A percentile compares a stretch with the other conserved stretches of the same genome.
These are phyloP conservation scores for Noccaea bulbosa DNA, from an alignment of 345 rosid species.

Conservation along the genomic window DNA sequence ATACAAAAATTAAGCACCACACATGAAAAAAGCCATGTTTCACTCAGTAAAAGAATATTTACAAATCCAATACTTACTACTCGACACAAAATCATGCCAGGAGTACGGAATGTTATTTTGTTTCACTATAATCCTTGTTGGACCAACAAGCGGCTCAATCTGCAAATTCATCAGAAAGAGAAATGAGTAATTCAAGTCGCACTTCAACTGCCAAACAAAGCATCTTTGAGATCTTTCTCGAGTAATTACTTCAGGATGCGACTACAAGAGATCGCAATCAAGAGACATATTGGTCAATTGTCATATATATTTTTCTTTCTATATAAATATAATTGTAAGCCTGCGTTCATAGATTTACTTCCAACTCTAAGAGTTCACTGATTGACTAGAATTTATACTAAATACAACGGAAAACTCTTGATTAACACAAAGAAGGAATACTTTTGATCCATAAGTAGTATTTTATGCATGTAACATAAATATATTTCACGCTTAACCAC, in stretches of 20 bases:
- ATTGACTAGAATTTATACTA: conserved; percentile 19
- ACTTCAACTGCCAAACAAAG: conserved; percentile 28
- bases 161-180: conserved; percentile 46
- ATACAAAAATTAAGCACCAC: conserved; percentile 8
- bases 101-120: conserved; percentile 66
- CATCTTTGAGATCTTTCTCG: conserved; percentile 14
- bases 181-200: conserved; percentile 17
- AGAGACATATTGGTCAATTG: background rate
- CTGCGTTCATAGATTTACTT: conserved; percentile 23
- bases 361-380: conserved; percentile 18
- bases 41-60: conserved; percentile 4
- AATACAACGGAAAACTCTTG: conserved; percentile 9
- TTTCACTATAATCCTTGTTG: conserved; percentile 62
- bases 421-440: conserved; percentile 8
- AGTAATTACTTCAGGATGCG: conserved; percentile 22
- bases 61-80: conserved; percentile 51
- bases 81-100: conserved; percentile 97
- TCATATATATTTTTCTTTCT: conserved; percentile 17
- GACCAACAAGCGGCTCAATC: conserved; percentile 86
- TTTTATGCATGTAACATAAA: conserved; percentile 9
- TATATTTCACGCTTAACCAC: conserved; percentile 1
- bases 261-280: conserved; percentile 26
- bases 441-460: conserved; percentile 15
- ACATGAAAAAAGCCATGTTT: conserved; percentile 14
- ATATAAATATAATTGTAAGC: background rate